phyloP scores from a whole-genome alignment of 192 early-diverging fungal species.

The Backusella psychrophila region DNA sequence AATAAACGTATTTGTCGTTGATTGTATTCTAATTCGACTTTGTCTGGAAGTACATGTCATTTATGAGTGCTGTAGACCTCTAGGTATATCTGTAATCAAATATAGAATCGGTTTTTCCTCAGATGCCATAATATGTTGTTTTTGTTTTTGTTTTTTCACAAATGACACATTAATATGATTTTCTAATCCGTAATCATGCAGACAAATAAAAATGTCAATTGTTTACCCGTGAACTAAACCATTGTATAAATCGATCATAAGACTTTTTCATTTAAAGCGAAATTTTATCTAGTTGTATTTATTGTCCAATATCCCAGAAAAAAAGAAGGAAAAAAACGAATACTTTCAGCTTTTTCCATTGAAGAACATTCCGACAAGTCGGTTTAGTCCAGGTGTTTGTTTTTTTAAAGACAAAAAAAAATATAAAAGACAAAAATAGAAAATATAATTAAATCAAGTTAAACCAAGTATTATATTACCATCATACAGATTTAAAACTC shows the following conservation, averaged over 20 bases:
- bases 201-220: not conserved
- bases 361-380: not conserved
- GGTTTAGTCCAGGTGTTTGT: not conserved
- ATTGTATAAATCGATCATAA: not conserved
- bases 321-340: not conserved
- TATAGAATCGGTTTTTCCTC: not conserved
- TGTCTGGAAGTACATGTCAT: not conserved
- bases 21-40: not conserved
- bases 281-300: too few relatives aligned
- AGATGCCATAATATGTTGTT: not conserved
- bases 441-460: not conserved
- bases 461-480: not conserved
- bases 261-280: not conserved
- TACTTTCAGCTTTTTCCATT: not conserved
- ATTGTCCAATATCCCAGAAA: not conserved
- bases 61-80: not conserved
- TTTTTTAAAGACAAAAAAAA: not conserved
- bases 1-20: too few relatives aligned
- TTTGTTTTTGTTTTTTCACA: not conserved
- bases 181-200: not conserved
- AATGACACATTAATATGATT: not conserved
- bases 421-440: not conserved
- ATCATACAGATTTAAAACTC: not conserved
- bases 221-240: not conserved
- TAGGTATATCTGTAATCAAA: not conserved